Base-by-base conservation (phyloP, 2,329 filamentous ascomycete genomes). In the Colletotrichum sp. region DNA sequence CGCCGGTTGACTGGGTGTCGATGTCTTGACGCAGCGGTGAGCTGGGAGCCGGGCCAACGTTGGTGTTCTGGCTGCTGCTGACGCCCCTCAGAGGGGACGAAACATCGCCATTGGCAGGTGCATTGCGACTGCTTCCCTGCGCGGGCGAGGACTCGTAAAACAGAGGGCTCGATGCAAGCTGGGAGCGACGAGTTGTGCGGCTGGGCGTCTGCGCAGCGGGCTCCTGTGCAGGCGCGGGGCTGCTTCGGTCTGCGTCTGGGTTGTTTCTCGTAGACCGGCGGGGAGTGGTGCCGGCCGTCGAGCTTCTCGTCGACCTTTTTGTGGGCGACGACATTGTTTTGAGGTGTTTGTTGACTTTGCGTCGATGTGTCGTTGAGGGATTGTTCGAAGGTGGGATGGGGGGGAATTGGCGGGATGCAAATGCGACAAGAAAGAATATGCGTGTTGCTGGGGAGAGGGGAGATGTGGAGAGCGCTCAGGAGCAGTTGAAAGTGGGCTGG, bases 161-260 rank as follows among this genome's bases (percentile, higher is more conserved):
- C 78, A 98, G 89, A 55, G 96, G 96, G 75, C 96, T 98, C 6
- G 95, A 97, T 7, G 92, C 91, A 77, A 93, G 87, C 79, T 89
- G 88, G 27, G 89, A 88, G 27, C 85, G 79, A 39, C 87, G 86
- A 67, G 83, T 85, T 71, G 84, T 84, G 67, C 88, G 87, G 77
- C 44, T 52, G n/a, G 90, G 89, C 68, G 89, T 90, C 59, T 82
- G 83, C 29, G 34, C 68, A 15, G 39, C 70, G 80, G 79, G 66
- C 57, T 62, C 67, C 29, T 76, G 76, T 36, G 62, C 66, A 13
- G 78, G 81, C 73, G 83, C 82, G 77, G 89, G 89, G 80, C 87
- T 89, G 80, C 86, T 89, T 70, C 85, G 89, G 69, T 89, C 87
- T 62, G 80, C 79, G 66, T 73, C 72, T 9, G 79, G 77, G 49